Evolutionary conservation across 208 protist species (phyloP), one percentile per base, ranked within the genome.

Genomic region (Acanthamoeba castellanii): DNA sequence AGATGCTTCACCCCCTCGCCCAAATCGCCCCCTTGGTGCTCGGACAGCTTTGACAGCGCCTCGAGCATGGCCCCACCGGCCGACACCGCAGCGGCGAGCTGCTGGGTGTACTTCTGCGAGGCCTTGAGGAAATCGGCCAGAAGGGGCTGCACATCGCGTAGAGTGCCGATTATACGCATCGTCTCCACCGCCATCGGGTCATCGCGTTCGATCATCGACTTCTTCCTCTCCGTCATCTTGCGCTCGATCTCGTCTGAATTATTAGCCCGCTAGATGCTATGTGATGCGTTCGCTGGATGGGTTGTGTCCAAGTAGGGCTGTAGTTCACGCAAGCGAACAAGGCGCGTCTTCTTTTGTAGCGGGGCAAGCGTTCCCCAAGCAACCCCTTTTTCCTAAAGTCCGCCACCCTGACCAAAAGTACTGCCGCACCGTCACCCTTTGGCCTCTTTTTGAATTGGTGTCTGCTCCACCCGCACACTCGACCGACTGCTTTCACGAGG

Each of bases 71-170:
- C 82, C 14, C 55, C 82, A 11, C 82, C 82, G 11, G 82, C 82
- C 57, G n/a, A 8, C 45, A 90, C 57, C 25, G 57, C n/a, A 8
- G 82, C 82, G 8, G 82, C 37, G 55, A 90, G 47, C 57, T 90
- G 82, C 47, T 59, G 55, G 13, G 82, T 90, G 82, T 66, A 90
- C 82, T 90, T 90, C 30, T 90, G 82, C 25, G 57, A 70, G 82
- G 82, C 82, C 82, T 90, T 90, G 25, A 90, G n/a, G 7, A 70
- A 90, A 25, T 90, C 82, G 20, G 25, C 57, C 82, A 59, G 32
- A 18, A 90, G 82, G 47, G 82, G 82, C 82, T 90, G 82, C 55
- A 8, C 57, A 45, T 90, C 82, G 30, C 57, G 47, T 25, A 90
- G 45, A 20, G 25, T 70, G 34, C 57, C 57, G 20, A 90, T 34